These are phyloP conservation scores for Daldinia grandis DNA, from an alignment of 495 filamentous ascomycete species.

Conservation along the genomic window DNA sequence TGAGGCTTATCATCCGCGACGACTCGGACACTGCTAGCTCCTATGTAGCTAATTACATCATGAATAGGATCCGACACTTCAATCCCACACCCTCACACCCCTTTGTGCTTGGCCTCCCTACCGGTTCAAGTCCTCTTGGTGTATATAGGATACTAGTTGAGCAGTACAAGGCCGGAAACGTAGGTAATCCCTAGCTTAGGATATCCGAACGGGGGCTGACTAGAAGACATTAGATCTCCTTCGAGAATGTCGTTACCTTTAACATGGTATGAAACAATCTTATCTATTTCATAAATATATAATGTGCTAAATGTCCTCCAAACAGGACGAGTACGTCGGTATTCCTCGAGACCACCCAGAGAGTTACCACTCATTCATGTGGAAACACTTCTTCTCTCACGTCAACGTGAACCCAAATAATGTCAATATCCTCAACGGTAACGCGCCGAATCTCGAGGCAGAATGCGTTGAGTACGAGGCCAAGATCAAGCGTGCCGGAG, in stretches of 20 bases:
- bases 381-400: conserved; percentile 88
- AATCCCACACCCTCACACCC: conserved; percentile 72
- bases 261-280: conserved; percentile 74
- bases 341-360: conserved; percentile 83
- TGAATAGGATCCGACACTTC: conserved; percentile 78
- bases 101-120: conserved; percentile 85
- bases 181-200: conserved; percentile 31
- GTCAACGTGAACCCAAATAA: conserved; percentile 81
- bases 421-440: conserved; percentile 87
- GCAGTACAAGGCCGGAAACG: conserved; percentile 75
- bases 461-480: conserved; percentile 83
- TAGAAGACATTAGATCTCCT: conserved; percentile 65
- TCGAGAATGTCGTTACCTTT: conserved; percentile 88
- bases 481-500: conserved; percentile 76
- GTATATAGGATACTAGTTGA: conserved; percentile 82
- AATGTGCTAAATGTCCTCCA: conserved; percentile 8
- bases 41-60: conserved; percentile 86
- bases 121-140: conserved; percentile 78
- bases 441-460: conserved; percentile 75
- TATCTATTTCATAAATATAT: background rate
- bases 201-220: conserved; percentile 3
- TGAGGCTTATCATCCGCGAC: conserved; percentile 87
- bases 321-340: conserved; percentile 85
- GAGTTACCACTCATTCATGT: conserved; percentile 91
- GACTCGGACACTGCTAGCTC: conserved; percentile 69